Conservation (phyloP, 768 basidiomycete species). For the Tulasnella sp. region DNA sequence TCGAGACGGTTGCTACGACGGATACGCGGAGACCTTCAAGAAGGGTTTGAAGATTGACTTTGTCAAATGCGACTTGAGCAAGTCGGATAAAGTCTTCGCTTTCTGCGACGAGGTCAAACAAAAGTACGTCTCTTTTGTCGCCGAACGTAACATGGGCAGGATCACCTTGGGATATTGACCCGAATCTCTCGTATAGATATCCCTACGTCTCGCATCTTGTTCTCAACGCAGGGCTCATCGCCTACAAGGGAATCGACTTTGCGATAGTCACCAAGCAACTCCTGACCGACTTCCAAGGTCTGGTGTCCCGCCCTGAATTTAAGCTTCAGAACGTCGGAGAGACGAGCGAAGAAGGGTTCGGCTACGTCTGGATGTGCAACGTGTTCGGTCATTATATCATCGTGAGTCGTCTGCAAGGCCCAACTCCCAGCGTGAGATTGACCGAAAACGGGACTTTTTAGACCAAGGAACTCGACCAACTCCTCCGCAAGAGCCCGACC, state of each 20-base stretch:
- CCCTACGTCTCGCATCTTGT: slow-evolving; percentile 72
- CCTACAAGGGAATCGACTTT: slow-evolving; percentile 47
- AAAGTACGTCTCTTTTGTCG: slow-evolving; percentile 34
- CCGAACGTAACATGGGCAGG: background rate
- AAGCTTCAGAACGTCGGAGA: slow-evolving; percentile 49
- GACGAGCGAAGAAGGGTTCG: slow-evolving; percentile 54
- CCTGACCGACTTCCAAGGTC: slow-evolving; percentile 32
- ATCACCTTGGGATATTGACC: background rate
- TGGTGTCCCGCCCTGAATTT: slow-evolving; percentile 44
- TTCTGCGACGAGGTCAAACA: slow-evolving; percentile 45
- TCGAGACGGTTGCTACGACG: slow-evolving; percentile 31
- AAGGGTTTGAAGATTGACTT: slow-evolving; percentile 49
- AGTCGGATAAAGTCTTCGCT: slow-evolving; percentile 44
- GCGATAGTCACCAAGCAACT: slow-evolving; percentile 35
- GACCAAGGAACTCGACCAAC: slow-evolving; percentile 50
- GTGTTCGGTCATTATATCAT: slow-evolving; percentile 70
- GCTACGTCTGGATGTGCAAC: slow-evolving; percentile 78
- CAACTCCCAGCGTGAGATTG: background rate
- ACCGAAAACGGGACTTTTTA: slow-evolving; percentile 22
- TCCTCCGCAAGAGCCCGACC: slow-evolving; percentile 30
- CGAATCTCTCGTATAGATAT: slow-evolving; percentile 36
- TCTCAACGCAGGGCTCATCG: slow-evolving; percentile 65
- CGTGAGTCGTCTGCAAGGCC: slow-evolving; percentile 33
- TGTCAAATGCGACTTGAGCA: slow-evolving; percentile 52
- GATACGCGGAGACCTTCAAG: slow-evolving; percentile 46